Percentiles rank a stretch among this genome's conserved stretches.
phyloP scores from a whole-genome alignment of 768 basidiomycete genomes.

The Mycena crocata region DNA sequence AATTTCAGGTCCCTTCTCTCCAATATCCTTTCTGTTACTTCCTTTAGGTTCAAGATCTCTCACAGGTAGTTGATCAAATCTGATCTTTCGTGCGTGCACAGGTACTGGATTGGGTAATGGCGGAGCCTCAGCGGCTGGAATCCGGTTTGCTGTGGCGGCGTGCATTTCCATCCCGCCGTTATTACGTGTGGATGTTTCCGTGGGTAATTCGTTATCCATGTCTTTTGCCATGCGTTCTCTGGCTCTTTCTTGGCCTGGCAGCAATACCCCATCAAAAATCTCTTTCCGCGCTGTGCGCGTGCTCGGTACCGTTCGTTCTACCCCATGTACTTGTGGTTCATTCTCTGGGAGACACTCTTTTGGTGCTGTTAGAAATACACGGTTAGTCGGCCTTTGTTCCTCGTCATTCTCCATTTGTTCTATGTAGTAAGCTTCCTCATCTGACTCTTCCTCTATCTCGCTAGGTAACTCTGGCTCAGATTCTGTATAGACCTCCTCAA shows the following conservation, averaged over 20 bases:
- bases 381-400: no score
- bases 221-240: neutral
- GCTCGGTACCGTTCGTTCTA: neutral
- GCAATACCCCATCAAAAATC: constrained; percentile 19
- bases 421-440: neutral
- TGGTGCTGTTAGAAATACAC: neutral
- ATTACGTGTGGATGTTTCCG: neutral
- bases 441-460: neutral
- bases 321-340: neutral
- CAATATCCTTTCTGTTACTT: neutral
- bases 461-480: neutral
- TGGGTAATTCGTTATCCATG: neutral
- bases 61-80: no score
- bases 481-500: neutral
- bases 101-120: no score
- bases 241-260: neutral
- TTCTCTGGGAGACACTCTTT: neutral
- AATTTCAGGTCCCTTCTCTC: neutral
- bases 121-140: no score
- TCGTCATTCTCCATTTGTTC: neutral
- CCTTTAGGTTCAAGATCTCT: neutral
- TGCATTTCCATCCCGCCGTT: neutral
- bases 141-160: no score
- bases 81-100: no score
- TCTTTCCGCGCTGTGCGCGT: neutral